Conservation (phyloP, 1,284 basidiomycete genomes). For the Puccinia polysora region DNA sequence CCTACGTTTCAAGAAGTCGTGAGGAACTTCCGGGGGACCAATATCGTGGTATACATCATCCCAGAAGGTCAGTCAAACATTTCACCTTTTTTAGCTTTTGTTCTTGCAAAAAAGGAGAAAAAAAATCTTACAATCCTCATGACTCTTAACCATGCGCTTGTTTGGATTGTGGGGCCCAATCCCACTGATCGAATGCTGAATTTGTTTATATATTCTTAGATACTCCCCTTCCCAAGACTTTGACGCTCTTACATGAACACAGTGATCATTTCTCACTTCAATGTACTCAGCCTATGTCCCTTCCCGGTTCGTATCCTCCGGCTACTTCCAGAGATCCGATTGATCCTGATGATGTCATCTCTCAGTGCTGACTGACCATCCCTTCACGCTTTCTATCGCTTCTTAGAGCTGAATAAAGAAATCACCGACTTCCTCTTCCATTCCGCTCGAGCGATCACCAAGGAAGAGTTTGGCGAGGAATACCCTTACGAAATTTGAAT, state of each 20-base stretch:
- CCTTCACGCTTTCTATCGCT: background rate
- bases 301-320: constrained; percentile 18
- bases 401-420: constrained; percentile 39
- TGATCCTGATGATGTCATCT: background rate
- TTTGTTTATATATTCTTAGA: constrained; percentile 1
- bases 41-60: constrained; percentile 40
- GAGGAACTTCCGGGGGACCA: constrained; percentile 36
- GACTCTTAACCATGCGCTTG: too few species aligned
- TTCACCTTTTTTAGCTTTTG: too few species aligned
- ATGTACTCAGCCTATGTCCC: constrained; percentile 32
- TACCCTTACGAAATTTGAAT: constrained; percentile 40
- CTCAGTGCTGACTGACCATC: background rate
- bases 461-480: constrained; percentile 36
- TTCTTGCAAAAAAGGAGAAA: background rate
- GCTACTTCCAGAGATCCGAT: background rate
- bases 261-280: constrained; percentile 43
- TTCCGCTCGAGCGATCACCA: constrained; percentile 16
- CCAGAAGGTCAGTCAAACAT: constrained; percentile 20
- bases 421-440: constrained; percentile 28
- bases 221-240: constrained; percentile 22
- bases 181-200: background rate
- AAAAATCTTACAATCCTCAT: background rate
- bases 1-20: constrained; percentile 43
- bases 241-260: constrained; percentile 40
- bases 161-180: too few species aligned